Evolutionary conservation across 176 grass and related monocot species (phyloP).

Genomic region (Chloris gayana): DNA sequence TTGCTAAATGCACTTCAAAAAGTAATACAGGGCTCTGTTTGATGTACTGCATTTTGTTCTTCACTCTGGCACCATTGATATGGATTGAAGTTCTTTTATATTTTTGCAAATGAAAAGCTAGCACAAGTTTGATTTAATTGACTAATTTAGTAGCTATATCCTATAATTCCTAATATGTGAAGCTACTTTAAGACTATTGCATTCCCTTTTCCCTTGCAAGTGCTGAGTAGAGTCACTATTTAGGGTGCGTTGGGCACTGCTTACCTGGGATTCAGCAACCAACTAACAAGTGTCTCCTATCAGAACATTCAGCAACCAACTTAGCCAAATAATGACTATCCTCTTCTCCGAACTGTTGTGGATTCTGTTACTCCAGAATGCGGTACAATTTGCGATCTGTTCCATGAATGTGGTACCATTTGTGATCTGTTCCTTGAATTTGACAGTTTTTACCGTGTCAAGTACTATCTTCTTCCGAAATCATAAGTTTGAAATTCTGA

Average conservation of each 20-base stretch:
- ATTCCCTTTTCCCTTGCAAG: neutral
- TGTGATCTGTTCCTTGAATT: no score
- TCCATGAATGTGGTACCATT: no score
- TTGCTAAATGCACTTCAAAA: neutral
- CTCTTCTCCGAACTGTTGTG: neutral
- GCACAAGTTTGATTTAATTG: neutral
- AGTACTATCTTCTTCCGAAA: neutral
- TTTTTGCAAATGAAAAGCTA: constrained; percentile 2
- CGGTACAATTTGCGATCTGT: no score
- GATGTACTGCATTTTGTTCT: constrained; percentile 16
- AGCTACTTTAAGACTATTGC: neutral
- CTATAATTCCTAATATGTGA: neutral
- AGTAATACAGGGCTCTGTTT: neutral
- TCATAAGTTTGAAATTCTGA: constrained; percentile 19
- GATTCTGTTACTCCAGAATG: neutral
- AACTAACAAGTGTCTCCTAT: neutral
- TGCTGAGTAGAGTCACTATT: neutral
- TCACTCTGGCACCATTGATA: neutral
- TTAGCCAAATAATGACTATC: neutral
- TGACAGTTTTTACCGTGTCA: neutral
- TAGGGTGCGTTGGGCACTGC: no score
- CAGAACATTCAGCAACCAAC: neutral
- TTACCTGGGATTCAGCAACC: no score
- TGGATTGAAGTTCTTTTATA: constrained; percentile 1
- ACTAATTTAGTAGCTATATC: neutral